Conservation (phyloP, 1,139 yeast genomes). For the Saccharomyces hybrid region DNA sequence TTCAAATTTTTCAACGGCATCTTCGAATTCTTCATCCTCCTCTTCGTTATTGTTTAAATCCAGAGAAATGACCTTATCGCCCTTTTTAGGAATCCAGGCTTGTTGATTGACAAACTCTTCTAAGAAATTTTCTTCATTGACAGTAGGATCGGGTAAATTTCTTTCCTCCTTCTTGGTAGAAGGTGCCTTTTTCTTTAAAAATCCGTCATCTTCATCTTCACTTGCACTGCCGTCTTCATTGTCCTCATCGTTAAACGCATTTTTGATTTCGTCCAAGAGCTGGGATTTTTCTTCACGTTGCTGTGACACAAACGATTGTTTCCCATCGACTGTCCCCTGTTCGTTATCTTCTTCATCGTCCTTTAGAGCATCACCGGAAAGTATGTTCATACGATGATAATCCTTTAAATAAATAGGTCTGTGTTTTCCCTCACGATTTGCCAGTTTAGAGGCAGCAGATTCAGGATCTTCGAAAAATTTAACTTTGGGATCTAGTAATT, state of each 20-base stretch:
- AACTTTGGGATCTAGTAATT: conserved; percentile 55
- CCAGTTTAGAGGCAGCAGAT: conserved; percentile 29
- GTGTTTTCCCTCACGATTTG: conserved; percentile 35
- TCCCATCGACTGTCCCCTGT: conserved; percentile 46
- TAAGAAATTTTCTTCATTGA: conserved; percentile 59
- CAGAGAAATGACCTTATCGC: conserved; percentile 47
- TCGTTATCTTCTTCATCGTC: conserved; percentile 44
- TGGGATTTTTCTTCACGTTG: conserved; percentile 69
- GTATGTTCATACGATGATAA: conserved; percentile 75
- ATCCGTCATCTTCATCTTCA: conserved; percentile 38
- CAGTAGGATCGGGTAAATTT: conserved; percentile 59
- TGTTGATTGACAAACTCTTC: conserved; percentile 62
- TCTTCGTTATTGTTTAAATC: conserved; percentile 39
- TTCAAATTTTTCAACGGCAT: conserved; percentile 86
- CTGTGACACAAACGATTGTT: conserved; percentile 58
- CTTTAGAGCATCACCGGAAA: conserved; percentile 50
- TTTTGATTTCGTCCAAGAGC: conserved; percentile 65
- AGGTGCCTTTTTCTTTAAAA: neutral
- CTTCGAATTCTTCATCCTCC: conserved; percentile 78
- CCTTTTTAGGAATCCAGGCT: conserved; percentile 78
- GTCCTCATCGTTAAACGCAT: conserved; percentile 47
- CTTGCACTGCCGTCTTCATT: conserved; percentile 33
- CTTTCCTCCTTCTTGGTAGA: conserved; percentile 16
- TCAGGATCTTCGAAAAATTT: conserved; percentile 66
- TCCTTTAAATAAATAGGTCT: conserved; percentile 88